Evolutionary conservation across 2,329 filamentous ascomycete genomes (phyloP), one percentile per base, ranked within the genome.

Genomic region (Diaporthe helianthi): DNA sequence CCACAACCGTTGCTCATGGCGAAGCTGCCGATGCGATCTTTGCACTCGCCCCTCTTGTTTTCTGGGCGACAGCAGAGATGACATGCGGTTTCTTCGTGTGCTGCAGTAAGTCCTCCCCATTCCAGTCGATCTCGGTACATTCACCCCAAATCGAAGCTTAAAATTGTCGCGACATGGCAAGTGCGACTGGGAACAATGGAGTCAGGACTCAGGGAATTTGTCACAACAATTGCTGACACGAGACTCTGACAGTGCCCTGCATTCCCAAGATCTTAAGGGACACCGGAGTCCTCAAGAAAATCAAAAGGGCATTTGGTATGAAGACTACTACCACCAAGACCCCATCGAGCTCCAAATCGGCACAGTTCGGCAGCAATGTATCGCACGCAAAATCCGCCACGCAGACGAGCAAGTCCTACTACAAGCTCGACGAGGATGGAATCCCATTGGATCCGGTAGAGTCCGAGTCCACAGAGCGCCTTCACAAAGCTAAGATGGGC

Each of bases 41-140:
- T 70, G 69, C 73, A 13, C 76, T 83, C 47, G 80, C 78, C 0
- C 78, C 80, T 1, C 73, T 83, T 1, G 68, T 80, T 17, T 83
- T 83, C 73, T 84, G 82, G 82, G 81, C 79, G 4, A 76, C 74
- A 33, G 82, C 78, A 5, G 82, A 84, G 70, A 83, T 82, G 78
- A 81, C 81, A 1, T 82, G 80, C 63, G 82, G 79, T 9, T 83
- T 84, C 74, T 79, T 83, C 67, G 61, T 74, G 26, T 31, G 71
- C 46, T 66, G 72, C 68, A 61, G 55, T 61, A 33, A 61, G 55
- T 44, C 19, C 19, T 6, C 38, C 7, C 2, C 26, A 6, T 33
- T 55, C 31, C 13, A 24, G 33, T 38, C 12, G 5, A 38, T 55
- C 3, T 5, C 52, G 10, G 19, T 15, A 31, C 49, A 31, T 29